Conservation (phyloP, 1,284 basidiomycete species). For the Phenoliferia sp. region DNA sequence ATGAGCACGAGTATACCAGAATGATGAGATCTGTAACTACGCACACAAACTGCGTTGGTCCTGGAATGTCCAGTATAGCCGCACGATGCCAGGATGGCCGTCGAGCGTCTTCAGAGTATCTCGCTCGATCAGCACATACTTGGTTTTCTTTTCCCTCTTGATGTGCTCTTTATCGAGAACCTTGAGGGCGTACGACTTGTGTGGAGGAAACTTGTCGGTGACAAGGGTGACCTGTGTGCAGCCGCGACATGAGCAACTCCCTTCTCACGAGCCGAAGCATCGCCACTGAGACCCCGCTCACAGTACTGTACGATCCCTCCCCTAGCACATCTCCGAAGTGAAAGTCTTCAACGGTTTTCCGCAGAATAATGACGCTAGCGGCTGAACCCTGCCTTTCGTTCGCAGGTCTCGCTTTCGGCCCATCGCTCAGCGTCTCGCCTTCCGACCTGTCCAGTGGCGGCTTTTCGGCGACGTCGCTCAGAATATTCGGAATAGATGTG, state of each 20-base stretch:
- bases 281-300: conserved; percentile 42
- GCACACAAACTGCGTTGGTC: conserved; percentile 33
- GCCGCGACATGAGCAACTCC: too few species aligned
- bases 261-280: too few species aligned
- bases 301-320: conserved; percentile 75
- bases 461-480: neutral
- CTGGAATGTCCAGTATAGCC: conserved; percentile 38
- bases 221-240: conserved; percentile 61
- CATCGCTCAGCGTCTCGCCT: neutral
- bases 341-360: conserved; percentile 44
- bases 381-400: neutral
- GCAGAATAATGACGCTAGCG: neutral
- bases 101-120: conserved; percentile 52
- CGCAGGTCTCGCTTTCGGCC: neutral
- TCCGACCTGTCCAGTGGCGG: neutral
- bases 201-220: conserved; percentile 51
- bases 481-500: neutral
- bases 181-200: conserved; percentile 67
- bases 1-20: neutral
- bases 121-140: conserved; percentile 61
- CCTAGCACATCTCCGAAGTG: conserved; percentile 64
- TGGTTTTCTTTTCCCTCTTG: conserved; percentile 59
- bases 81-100: conserved; percentile 40
- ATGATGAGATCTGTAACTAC: conserved; percentile 13
- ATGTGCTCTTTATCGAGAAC: conserved; percentile 70